Conservation (phyloP, 108 stramenopile genomes). For the Discostella pseudostelligera region DNA sequence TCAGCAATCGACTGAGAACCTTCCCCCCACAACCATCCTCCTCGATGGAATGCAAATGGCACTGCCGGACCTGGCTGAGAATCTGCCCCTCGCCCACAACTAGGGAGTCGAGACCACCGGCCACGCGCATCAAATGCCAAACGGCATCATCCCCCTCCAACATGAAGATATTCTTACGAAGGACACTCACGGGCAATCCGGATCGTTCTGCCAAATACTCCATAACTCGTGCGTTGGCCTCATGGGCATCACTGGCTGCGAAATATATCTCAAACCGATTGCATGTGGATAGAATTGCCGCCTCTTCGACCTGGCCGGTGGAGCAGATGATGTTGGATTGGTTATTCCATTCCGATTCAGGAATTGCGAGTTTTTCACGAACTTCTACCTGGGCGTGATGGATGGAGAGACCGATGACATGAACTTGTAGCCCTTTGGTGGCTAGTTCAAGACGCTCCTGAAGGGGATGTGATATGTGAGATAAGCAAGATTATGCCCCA, state of each 20-base stretch:
- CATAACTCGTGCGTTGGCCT: slow-evolving; percentile 88
- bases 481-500: background rate
- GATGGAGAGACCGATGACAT: slow-evolving; percentile 94
- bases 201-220: slow-evolving; percentile 83
- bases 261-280: slow-evolving; percentile 99
- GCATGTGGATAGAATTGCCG: slow-evolving; percentile 95
- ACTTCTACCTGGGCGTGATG: slow-evolving; percentile 97
- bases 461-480: slow-evolving; percentile 4
- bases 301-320: slow-evolving; percentile 84
- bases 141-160: slow-evolving; percentile 94
- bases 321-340: slow-evolving; percentile 82
- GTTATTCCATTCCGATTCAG: slow-evolving; percentile 93
- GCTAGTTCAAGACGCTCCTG: slow-evolving; percentile 87
- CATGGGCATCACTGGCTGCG: slow-evolving; percentile 85
- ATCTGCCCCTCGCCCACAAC: slow-evolving; percentile 99
- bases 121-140: slow-evolving; percentile 96
- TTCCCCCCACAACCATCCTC: slow-evolving; percentile 96
- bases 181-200: slow-evolving; percentile 73
- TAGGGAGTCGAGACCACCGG: slow-evolving; percentile 96
- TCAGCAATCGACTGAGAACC: slow-evolving; percentile 89
- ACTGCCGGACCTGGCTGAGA: slow-evolving; percentile 93
- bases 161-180: slow-evolving; percentile 94
- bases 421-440: slow-evolving; percentile 92
- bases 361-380: slow-evolving; percentile 96
- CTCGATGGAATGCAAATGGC: slow-evolving; percentile 94